These are phyloP conservation scores for Pezicula radicicola DNA, from an alignment of 2,329 filamentous ascomycete genomes.

Conservation along the genomic window DNA sequence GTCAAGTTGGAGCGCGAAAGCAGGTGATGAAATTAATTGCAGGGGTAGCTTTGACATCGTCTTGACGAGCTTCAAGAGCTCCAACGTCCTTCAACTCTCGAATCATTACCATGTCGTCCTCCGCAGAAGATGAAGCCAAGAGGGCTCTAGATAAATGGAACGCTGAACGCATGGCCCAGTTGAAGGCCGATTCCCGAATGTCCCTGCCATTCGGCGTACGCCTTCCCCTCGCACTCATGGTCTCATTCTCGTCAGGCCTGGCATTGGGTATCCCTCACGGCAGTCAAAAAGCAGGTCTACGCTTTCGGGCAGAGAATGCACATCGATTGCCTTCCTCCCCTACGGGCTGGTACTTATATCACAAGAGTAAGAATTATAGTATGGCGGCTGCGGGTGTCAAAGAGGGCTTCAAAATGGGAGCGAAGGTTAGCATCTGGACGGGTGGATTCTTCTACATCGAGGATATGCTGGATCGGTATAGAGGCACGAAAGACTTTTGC, in stretches of 20 bases:
- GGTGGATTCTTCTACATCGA: conserved; percentile 78
- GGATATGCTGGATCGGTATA: conserved; percentile 76
- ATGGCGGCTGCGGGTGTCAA: conserved; percentile 72
- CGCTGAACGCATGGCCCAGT: conserved; percentile 8
- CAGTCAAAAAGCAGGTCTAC: conserved; percentile 69
- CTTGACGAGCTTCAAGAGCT: conserved; percentile 7
- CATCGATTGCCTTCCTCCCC: conserved; percentile 84
- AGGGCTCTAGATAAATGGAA: conserved; percentile 3
- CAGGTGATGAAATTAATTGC: not conserved
- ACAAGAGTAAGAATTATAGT: conserved; percentile 96
- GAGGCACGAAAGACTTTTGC: conserved; percentile 68
- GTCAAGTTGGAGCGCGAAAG: not conserved
- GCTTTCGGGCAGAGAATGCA: conserved; percentile 93
- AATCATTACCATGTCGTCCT: conserved; percentile 8
- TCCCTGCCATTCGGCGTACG: conserved; percentile 64
- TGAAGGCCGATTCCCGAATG: conserved; percentile 34
- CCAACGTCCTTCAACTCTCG: conserved; percentile 12
- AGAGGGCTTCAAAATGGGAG: conserved; percentile 75
- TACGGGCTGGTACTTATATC: conserved; percentile 95
- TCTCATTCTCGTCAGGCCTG: conserved; percentile 67
- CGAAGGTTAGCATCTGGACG: conserved; percentile 68
- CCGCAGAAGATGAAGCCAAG: conserved; percentile 8
- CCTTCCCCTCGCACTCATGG: conserved; percentile 59
- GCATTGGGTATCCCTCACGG: conserved; percentile 70
- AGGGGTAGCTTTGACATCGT: conserved; percentile 4